Percentiles rank a stretch among this genome's conserved stretches.
These are phyloP conservation scores for Aspergillus awamori DNA, from an alignment of 2,329 filamentous ascomycete species.

Conservation along the genomic window DNA sequence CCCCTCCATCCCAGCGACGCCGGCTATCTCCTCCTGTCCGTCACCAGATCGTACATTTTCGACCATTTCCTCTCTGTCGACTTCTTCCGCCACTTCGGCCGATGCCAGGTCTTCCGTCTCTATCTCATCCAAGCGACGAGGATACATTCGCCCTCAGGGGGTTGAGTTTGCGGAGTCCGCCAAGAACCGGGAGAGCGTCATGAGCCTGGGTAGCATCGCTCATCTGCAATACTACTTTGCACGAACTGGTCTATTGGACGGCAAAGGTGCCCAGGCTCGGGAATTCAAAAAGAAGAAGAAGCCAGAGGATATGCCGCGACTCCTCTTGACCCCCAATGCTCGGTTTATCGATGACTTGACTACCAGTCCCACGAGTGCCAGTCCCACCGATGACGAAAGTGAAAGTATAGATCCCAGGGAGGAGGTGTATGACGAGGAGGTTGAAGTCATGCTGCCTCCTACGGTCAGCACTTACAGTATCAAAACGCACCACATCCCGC, in stretches of 20 bases:
- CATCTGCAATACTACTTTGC: conserved; percentile 99
- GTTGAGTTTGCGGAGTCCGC: conserved; percentile 91
- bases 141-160: conserved; percentile 84
- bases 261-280: conserved; percentile 84
- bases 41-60: conserved; percentile 51
- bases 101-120: conserved; percentile 48
- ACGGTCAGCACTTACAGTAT: conserved; percentile 95
- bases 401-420: conserved; percentile 43
- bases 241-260: conserved; percentile 86
- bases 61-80: conserved; percentile 49
- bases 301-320: conserved; percentile 43
- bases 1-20: conserved; percentile 46
- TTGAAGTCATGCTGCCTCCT: conserved; percentile 85
- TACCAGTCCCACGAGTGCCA: conserved; percentile 51
- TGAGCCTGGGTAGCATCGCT: conserved; percentile 94
- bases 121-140: conserved; percentile 62
- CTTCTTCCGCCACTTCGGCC: conserved; percentile 47
- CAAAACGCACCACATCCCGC: conserved; percentile 77
- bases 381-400: conserved; percentile 49
- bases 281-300: conserved; percentile 59
- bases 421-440: conserved; percentile 59
- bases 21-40: conserved; percentile 48
- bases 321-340: conserved; percentile 45
- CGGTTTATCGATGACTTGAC: conserved; percentile 48
- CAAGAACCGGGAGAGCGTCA: conserved; percentile 86